A percentile compares a stretch with the other conserved stretches of the same genome.
Conservation (phyloP, 768 basidiomycete species). For the Rhodocollybia butyracea region DNA sequence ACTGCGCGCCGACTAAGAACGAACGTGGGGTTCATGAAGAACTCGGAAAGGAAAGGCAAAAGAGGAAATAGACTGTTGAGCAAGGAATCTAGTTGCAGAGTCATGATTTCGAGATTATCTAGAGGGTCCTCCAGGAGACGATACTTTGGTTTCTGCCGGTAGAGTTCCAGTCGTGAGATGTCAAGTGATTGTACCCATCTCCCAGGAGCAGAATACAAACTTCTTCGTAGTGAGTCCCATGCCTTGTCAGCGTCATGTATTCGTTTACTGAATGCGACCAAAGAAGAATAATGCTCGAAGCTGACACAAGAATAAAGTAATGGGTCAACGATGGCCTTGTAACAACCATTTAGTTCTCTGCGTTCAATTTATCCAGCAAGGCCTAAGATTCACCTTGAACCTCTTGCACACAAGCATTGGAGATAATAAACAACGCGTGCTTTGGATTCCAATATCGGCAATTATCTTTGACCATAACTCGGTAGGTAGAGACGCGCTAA, state of each 20-base stretch:
- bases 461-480: conserved; percentile 75
- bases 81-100: conserved; percentile 56
- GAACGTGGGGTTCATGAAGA: conserved; percentile 55
- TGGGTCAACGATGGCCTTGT: conserved; percentile 63
- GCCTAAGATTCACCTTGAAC: conserved; percentile 34
- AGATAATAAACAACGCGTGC: conserved; percentile 29
- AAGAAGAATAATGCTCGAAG: conserved; percentile 36
- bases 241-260: conserved; percentile 64
- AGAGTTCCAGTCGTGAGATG: conserved; percentile 50
- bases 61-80: conserved; percentile 65
- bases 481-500: conserved; percentile 53
- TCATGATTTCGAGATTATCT: conserved; percentile 38
- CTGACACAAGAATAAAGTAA: conserved; percentile 58
- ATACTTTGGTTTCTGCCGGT: not conserved
- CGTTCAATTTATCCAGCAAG: not conserved
- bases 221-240: conserved; percentile 88
- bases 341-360: not conserved
- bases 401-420: conserved; percentile 39
- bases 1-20: conserved; percentile 60
- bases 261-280: conserved; percentile 57
- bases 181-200: conserved; percentile 82
- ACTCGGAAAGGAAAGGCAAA: conserved; percentile 55
- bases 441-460: conserved; percentile 21
- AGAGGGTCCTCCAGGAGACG: not conserved
- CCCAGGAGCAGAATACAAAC: conserved; percentile 84